Evolutionary conservation across 2,329 filamentous ascomycete genomes (phyloP), one percentile per base, ranked within the genome.

Genomic region (Fusarium neocosmosporiellum): DNA sequence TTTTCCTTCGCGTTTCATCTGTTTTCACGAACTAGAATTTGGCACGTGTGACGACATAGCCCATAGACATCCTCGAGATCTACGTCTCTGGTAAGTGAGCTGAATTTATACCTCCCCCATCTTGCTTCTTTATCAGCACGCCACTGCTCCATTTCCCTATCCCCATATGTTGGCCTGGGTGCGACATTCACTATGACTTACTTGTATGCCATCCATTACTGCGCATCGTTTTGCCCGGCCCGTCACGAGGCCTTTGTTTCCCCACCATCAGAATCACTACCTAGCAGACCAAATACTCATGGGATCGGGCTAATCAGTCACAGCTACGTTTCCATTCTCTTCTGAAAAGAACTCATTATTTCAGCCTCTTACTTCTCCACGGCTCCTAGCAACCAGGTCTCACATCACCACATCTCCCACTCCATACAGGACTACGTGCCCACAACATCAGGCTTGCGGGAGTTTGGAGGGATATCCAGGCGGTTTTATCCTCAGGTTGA

Each of bases 1-100:
- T 66, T 71, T 69, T 41, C 61, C 65, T 61, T 66, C 72, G 60
- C 74, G 61, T 69, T 74, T 72, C 65, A 66, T 70, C 69, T 72
- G 67, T 71, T 75, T 77, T 74, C 60, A 74, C 75, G 75, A 76
- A 68, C 65, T 78, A 79, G 77, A 78, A 70, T 69, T 76, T 76
- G 68, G 74, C 72, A 71, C 74, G 72, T 74, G 69, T 74, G 60
- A 77, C 72, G 75, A 68, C 71, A 67, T 69, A 73, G 59, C 67
- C 71, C 60, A 77, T 78, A 78, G 77, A 80, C 71, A 75, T 73
- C 69, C 69, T 70, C 65, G 73, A 77, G 68, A 77, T 75, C 65
- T 77, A 59, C 71, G 73, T 75, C 74, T 76, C 71, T 67, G 66
- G 75, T 75, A 59, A 72, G 73, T 76, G 29, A 66, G 24, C 50